A percentile compares a stretch with the other conserved stretches of the same genome.
Evolutionary conservation across 2,329 filamentous ascomycete species (phyloP).

Genomic region (Botrytis squamosa): DNA sequence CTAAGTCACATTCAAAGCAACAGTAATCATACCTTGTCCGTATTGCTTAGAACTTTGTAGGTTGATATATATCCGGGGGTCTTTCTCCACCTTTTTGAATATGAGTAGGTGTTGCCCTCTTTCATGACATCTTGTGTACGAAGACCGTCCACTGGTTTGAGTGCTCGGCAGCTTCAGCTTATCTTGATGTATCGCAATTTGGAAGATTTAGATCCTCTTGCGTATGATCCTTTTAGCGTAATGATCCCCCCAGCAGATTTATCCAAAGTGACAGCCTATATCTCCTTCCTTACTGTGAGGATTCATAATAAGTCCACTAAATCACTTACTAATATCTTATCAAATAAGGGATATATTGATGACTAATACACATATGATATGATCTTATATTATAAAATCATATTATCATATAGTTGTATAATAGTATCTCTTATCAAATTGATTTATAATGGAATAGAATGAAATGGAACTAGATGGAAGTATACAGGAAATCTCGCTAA

Average conservation of each 20-base stretch:
- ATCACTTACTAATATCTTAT: too few species aligned
- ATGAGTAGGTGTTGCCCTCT: background rate
- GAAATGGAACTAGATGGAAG: too few species aligned
- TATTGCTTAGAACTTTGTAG: background rate
- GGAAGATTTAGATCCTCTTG: background rate
- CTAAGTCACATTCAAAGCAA: background rate
- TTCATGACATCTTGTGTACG: background rate
- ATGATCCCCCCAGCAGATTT: accelerated
- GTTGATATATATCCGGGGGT: background rate
- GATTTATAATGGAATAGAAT: too few species aligned
- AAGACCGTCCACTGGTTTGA: background rate
- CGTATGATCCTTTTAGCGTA: too few species aligned
- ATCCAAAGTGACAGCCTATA: background rate
- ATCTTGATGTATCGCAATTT: background rate
- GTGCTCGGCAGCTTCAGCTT: accelerated
- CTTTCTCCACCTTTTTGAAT: accelerated
- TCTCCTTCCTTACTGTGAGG: background rate
- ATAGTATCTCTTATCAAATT: too few species aligned
- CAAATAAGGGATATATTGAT: too few species aligned
- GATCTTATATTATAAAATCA: too few species aligned
- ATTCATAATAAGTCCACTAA: too few species aligned
- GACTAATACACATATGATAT: too few species aligned
- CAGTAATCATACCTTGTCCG: accelerated
- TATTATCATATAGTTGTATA: too few species aligned
- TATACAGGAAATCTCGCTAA: too few species aligned